Evolutionary conservation across 345 rosid species (phyloP), one percentile per base, ranked within the genome.

Genomic region (Salix caprea): DNA sequence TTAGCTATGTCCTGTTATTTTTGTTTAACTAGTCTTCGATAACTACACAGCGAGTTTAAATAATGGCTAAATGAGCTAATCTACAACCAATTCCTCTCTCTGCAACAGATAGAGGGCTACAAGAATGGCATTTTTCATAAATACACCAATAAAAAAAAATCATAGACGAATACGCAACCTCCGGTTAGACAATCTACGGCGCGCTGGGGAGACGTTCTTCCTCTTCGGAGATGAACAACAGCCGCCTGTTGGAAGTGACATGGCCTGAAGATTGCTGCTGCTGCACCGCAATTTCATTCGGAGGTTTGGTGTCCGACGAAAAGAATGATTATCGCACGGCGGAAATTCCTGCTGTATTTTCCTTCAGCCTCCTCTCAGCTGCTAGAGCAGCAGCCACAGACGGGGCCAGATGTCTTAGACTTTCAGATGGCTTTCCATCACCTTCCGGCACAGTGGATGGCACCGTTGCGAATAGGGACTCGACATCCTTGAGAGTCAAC

Each of bases 361-460:
- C 88, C 68, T 78, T 85, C 67, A 89, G 85, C 78, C 99, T 89
- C 86, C 90, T 95, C 87, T 93, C 94, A 24, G 98, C 99, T 69
- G 99, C 99, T 21, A 85, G 77, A 19, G 92, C 97, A 28, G 99
- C 99, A 19, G 99, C 99, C 69, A 82, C 73, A 1, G 93, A 85
- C 46, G 99, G 93, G 1, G 92, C 93, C 86, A 95, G 79, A 76
- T 88, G 87, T 77, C 91, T 89, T 58, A 95, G 85, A 79, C 80
- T 81, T 62, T 75, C 79, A 9, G 58, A 64, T 50, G 70, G 40
- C 65, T 81, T 86, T 74, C 85, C 91, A 60, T 83, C 86, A 5
- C 73, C 71, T 76, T 83, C 86, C 28, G 73, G 77, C 14, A 32
- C 81, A 26, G 81, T 18, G 4, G 81, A 39, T 23, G 84, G 78